Evolutionary conservation across 768 basidiomycete species (phyloP), one percentile per base, ranked within the genome.

Genomic region (Polyporus arcularius): DNA sequence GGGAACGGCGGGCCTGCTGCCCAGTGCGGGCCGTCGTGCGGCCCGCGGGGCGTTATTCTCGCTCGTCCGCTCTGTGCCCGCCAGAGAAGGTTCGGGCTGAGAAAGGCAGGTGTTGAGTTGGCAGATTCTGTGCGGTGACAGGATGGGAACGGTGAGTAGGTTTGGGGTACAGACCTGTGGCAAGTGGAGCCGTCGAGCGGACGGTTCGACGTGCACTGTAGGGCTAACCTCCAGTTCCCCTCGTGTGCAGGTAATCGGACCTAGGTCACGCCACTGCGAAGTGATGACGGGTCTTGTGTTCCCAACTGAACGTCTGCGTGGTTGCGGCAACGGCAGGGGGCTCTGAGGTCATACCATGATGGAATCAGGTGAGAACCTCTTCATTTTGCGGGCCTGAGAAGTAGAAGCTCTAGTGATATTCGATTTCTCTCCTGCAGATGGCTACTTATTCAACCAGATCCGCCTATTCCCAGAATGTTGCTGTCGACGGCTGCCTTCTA

Each of bases 291-390:
- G 32, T 52, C 32, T 38, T 18, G 38, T 35, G 51, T 35, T 35
- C 50, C 16, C 50, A 21, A 9, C 14, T 8, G 10, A 26, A 18
- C 21, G 6, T 30, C 46, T 47, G 46, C 26, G 26, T 15, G 46
- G 46, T 30, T 11, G 26, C 48, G 45, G 35, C 51, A 51, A 53
- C 46, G 53, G 51, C 43, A 16, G 46, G n/a, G 30, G 32, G 5
- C 26, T 26, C 21, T 26, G 56, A 57, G 41, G 48, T 49, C 39
- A 30, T n/a, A 30, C 14, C 21, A 21, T 46, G 53, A 48, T 35
- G 35, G 35, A 35, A 58, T 60, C 53, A 54, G 58, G 58, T 59
- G 57, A 58, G 57, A 58, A 46, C 32, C 4, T 30, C 16, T 46
- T 38, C 53, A 59, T 43, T 43, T 43, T 18, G 42, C 42, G 15